These are phyloP conservation scores for Russula dissimulans DNA, from an alignment of 768 basidiomycete genomes.

Conservation along the genomic window DNA sequence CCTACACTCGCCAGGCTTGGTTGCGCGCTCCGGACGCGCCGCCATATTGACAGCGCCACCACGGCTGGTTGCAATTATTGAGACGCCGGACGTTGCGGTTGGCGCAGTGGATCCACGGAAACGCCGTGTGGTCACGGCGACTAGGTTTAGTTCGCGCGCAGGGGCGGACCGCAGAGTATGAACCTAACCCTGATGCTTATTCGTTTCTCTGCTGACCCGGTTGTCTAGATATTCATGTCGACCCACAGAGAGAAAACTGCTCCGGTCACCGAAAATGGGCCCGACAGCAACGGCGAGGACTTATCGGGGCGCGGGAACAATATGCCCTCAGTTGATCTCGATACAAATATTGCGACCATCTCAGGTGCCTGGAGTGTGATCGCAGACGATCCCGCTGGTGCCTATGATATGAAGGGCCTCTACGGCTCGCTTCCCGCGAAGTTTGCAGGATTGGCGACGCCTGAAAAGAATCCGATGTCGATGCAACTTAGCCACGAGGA, in stretches of 20 bases:
- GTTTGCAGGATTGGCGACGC: constrained; percentile 71
- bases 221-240: constrained; percentile 65
- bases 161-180: constrained; percentile 78
- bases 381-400: constrained; percentile 32
- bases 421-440: constrained; percentile 54
- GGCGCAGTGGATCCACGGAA: constrained; percentile 82
- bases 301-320: constrained; percentile 6
- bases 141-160: constrained; percentile 72
- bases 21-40: constrained; percentile 54
- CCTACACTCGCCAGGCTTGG: constrained; percentile 25
- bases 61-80: constrained; percentile 70
- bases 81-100: constrained; percentile 82
- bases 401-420: constrained; percentile 44
- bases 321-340: constrained; percentile 45
- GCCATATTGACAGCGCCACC: constrained; percentile 79
- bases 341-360: constrained; percentile 56
- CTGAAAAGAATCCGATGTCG: constrained; percentile 92
- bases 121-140: constrained; percentile 77
- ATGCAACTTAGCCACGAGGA: constrained; percentile 89
- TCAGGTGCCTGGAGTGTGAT: constrained; percentile 70
- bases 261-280: constrained; percentile 21
- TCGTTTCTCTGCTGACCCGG: neutral
- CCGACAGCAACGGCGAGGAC: constrained; percentile 21
- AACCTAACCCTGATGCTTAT: constrained; percentile 9
- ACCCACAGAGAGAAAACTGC: constrained; percentile 59